Evolutionary conservation across 805 yeast genomes (phyloP).

Genomic region (Nakazawaea ishiwadae): DNA sequence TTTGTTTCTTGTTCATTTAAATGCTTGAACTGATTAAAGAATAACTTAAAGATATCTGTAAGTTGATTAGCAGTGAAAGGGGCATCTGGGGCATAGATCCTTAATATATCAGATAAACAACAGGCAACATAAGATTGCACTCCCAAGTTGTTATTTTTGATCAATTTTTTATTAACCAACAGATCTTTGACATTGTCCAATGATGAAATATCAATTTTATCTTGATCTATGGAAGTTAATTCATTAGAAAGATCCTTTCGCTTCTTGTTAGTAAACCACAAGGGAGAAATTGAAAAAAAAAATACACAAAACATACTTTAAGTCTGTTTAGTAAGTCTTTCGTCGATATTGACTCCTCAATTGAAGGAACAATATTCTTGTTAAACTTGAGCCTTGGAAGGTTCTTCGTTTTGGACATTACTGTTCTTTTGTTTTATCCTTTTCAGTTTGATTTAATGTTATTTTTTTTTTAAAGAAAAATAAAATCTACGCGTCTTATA

Average conservation of each 20-base stretch:
- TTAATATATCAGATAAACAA: conserved; percentile 67
- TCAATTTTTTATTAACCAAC: conserved; percentile 52
- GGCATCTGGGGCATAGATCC: conserved; percentile 86
- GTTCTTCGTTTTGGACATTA: neutral
- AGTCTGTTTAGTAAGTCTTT: conserved; percentile 58
- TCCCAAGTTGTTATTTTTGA: conserved; percentile 59
- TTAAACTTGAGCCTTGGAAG: conserved; percentile 25
- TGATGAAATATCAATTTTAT: conserved; percentile 41
- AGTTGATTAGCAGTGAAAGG: conserved; percentile 69
- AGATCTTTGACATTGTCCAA: conserved; percentile 43
- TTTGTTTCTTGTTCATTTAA: conserved; percentile 47
- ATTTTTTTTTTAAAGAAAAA: too few relatives aligned
- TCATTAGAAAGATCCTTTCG: conserved; percentile 51
- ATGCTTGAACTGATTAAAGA: conserved; percentile 57
- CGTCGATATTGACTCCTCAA: conserved; percentile 51
- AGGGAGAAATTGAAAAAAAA: neutral
- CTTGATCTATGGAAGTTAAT: conserved; percentile 60
- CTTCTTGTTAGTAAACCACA: neutral
- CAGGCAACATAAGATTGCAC: conserved; percentile 69
- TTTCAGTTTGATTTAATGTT: too few relatives aligned
- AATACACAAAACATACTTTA: conserved; percentile 25
- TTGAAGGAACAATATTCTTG: conserved; percentile 50
- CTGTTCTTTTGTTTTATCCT: neutral
- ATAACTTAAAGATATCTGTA: conserved; percentile 59
- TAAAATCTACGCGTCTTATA: too few relatives aligned